Base-by-base conservation (phyloP, 139 green algal species). In the Micractinium conductrix region DNA sequence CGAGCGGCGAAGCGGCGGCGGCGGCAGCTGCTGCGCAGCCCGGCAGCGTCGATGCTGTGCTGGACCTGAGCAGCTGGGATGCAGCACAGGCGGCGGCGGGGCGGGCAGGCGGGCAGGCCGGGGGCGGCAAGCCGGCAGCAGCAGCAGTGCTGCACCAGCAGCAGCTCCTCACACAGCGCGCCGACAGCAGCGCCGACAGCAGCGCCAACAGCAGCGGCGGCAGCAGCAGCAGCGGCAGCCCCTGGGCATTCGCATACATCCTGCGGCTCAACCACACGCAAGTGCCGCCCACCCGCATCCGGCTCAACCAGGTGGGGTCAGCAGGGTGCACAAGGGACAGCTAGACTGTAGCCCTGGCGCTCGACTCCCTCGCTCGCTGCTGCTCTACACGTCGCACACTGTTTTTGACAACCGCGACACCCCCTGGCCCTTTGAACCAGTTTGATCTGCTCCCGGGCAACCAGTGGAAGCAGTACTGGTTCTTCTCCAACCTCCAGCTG, bases 201-300 rank as follows among this genome's bases (percentile, higher is more conserved):
- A 28, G 74, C 50, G 24, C 37, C 37, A 21, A 55, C 53, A 42
- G 55, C 24, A 24, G 30, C 17, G 37, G 63, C 73, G 43, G 70
- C 22, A 28, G 84, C 48, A 35, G 71, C 4, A 45, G 58, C 37
- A 58, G 69, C 5, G 72, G 60, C n/a, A 37, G 60, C 33, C 44
- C 26, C 45, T 60, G 17, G 0, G n/a, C 42, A 44, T 35, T 44
- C 35, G 33, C 17, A 35, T 88, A 90, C 84, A 83, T 81, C 0
- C 80, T 97, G 37, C 85, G 91, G 10, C 89, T 94, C 80, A 96
- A 97, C 87, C 89, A 94, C 91, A 95, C 90, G 9, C 84, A 92
- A 43, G 83, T 95, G 82, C 94, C 94, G 2, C 85, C 89, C 45
- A 95, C 92, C 0, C 68, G 79, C 24, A 75, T 93, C 60, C 85